Conservation (phyloP, 768 basidiomycete genomes). For the Boletus barrowsii region DNA sequence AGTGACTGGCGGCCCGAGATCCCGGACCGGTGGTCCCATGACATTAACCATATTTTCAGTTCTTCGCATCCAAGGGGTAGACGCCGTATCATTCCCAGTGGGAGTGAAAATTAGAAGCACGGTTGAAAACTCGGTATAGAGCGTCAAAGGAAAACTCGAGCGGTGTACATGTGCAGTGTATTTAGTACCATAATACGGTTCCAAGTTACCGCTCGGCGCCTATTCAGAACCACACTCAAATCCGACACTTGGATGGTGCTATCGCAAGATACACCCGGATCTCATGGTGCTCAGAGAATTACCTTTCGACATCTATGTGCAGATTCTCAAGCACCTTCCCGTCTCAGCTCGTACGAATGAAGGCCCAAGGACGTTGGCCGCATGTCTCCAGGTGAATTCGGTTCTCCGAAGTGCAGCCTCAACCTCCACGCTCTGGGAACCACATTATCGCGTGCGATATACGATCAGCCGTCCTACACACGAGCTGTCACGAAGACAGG, state of each 20-base stretch:
- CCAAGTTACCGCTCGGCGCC: too few relatives aligned
- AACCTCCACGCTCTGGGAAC: constrained; percentile 45
- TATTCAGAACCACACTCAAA: too few relatives aligned
- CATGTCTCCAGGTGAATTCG: constrained; percentile 38
- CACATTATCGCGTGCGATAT: constrained; percentile 52
- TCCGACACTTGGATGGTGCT: not conserved
- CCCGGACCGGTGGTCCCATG: not conserved
- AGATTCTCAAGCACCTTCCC: constrained; percentile 36
- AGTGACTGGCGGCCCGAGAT: constrained; percentile 11
- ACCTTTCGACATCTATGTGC: constrained; percentile 36
- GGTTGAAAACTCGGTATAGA: too few relatives aligned
- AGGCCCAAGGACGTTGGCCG: constrained; percentile 35
- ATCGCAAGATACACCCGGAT: not conserved
- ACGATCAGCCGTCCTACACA: constrained; percentile 34
- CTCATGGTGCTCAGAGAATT: constrained; percentile 24
- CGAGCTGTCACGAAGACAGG: constrained; percentile 36
- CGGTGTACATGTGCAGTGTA: too few relatives aligned
- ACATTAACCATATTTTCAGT: too few relatives aligned
- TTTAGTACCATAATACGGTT: too few relatives aligned
- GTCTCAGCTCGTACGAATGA: constrained; percentile 19
- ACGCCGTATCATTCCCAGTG: too few relatives aligned
- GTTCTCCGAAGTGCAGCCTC: constrained; percentile 45
- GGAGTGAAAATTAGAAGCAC: too few relatives aligned
- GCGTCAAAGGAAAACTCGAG: too few relatives aligned
- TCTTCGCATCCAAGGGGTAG: too few relatives aligned